Evolutionary conservation across 139 green algal genomes (phyloP).

Genomic region (Picochlorum costavermella): DNA sequence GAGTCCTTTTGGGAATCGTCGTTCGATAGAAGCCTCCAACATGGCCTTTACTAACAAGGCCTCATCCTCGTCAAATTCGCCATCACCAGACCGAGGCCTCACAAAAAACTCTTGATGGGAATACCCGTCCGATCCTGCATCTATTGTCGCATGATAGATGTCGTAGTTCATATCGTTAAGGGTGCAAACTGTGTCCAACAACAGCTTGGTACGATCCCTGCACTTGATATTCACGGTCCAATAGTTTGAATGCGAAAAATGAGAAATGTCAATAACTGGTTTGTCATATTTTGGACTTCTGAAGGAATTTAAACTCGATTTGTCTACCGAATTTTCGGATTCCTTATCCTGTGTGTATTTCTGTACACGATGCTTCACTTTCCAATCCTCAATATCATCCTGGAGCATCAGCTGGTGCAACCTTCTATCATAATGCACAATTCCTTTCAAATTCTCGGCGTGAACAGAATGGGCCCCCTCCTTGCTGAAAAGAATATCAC

Average conservation of each 20-base stretch:
- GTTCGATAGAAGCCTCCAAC: slow-evolving; percentile 64
- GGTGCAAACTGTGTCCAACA: slow-evolving; percentile 73
- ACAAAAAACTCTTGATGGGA: slow-evolving; percentile 62
- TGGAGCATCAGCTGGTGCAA: slow-evolving; percentile 86
- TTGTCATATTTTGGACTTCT: slow-evolving; percentile 40
- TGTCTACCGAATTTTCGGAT: background rate
- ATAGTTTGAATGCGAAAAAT: slow-evolving; percentile 58
- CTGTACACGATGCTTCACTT: background rate
- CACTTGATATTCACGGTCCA: slow-evolving; percentile 79
- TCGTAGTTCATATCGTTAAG: slow-evolving; percentile 89
- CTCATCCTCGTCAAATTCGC: slow-evolving; percentile 29
- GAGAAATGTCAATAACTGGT: slow-evolving; percentile 54
- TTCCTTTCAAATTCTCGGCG: slow-evolving; percentile 38
- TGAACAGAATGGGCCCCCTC: background rate
- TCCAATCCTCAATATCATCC: slow-evolving; percentile 36
- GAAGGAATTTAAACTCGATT: background rate
- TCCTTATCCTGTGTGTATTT: background rate
- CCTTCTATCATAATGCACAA: slow-evolving; percentile 79
- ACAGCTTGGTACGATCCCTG: slow-evolving; percentile 82
- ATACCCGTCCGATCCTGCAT: slow-evolving; percentile 30
- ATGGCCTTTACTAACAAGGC: slow-evolving; percentile 59
- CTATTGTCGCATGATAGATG: slow-evolving; percentile 89
- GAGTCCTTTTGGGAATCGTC: slow-evolving; percentile 32
- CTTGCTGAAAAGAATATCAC: slow-evolving; percentile 49
- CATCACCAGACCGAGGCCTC: slow-evolving; percentile 18